Base-by-base conservation (phyloP, 306 rosid species). In the Glycine soja region DNA sequence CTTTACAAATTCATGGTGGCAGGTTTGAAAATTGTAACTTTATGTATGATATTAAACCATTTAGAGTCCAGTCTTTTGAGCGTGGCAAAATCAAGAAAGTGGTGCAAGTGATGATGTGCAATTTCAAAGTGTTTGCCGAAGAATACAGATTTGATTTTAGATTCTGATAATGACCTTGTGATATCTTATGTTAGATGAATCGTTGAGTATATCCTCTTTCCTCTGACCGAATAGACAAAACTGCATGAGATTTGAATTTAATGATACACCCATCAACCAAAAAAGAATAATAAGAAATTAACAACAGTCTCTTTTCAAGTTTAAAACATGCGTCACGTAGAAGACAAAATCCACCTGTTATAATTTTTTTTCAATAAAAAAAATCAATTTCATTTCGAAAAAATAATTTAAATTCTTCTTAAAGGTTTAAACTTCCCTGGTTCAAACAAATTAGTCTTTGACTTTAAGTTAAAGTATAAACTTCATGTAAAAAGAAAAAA, bases 111-210 rank as follows among this genome's bases (percentile, higher is more conserved):
- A 68, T 68, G 24, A 62, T 32, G 45, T 47, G 30, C 30, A 24
- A 24, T 66, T 64, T 67, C 32, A 47, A 45, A 45, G 9, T 46
- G 52, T 57, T 70, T 79, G 62, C 9, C 7, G 11, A 50, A 74
- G 7, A 67, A 42, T 52, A 56, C 40, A 30, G 87, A 84, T 84
- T 75, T 84, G 84, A 10, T 80, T 52, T 69, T 61, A 42, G 87
- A 75, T 84, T 69, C 57, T 80, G 81, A 80, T 80, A 42, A 69
- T 3, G 81, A 84, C 82, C 40, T 70, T 74, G 77, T 38, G 19
- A 30, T 52, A 69, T 84, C 77, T 73, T 54, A 57, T 68, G 12
- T 66, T 79, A 38, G 62, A 74, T 15, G 46, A 84, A 67, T 57
- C 77, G 64, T 0, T 6, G 4, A 58, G 45, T 24, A 18, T 64